These are phyloP conservation scores for Cercospora sp. DNA, from an alignment of 2,329 filamentous ascomycete species.

Conservation along the genomic window DNA sequence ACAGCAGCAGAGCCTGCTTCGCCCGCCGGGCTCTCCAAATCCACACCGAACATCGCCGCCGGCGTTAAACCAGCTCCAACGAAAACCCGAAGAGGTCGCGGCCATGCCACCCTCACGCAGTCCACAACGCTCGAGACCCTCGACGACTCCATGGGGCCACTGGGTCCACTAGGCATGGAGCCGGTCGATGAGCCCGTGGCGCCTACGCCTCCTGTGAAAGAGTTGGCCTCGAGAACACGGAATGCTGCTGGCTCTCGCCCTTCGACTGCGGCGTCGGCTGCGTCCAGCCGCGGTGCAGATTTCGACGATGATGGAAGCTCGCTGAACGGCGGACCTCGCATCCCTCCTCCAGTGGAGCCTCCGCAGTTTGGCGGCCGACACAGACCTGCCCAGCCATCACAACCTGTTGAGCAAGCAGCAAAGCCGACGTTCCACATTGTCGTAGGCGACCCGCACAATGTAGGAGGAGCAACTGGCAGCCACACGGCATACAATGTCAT, in stretches of 20 bases:
- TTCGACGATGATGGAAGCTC: constrained; percentile 63
- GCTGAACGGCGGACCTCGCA: constrained; percentile 54
- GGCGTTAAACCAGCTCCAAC: constrained; percentile 33
- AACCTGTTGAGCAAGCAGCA: constrained; percentile 88
- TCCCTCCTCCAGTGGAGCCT: constrained; percentile 63
- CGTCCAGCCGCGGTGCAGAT: constrained; percentile 54
- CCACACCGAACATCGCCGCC: constrained; percentile 28
- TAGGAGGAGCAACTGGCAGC: constrained; percentile 92
- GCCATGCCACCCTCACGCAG: constrained; percentile 72
- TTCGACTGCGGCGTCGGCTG: constrained; percentile 54
- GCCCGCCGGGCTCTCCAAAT: constrained; percentile 22
- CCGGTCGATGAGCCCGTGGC: constrained; percentile 63
- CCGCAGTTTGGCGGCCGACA: constrained; percentile 46
- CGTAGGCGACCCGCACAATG: constrained; percentile 96
- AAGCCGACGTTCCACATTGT: constrained; percentile 88
- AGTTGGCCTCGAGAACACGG: constrained; percentile 49
- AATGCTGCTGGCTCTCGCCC: constrained; percentile 45
- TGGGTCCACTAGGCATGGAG: constrained; percentile 63
- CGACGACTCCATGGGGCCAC: constrained; percentile 69
- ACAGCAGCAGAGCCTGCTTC: constrained; percentile 14
- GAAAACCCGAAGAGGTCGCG: constrained; percentile 54
- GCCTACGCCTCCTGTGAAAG: constrained; percentile 58
- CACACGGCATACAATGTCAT: constrained; percentile 97
- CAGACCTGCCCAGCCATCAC: constrained; percentile 67
- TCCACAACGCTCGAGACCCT: constrained; percentile 76